phyloP scores from a whole-genome alignment of 1,284 basidiomycete genomes.

The Afroboletus lepidellus region DNA sequence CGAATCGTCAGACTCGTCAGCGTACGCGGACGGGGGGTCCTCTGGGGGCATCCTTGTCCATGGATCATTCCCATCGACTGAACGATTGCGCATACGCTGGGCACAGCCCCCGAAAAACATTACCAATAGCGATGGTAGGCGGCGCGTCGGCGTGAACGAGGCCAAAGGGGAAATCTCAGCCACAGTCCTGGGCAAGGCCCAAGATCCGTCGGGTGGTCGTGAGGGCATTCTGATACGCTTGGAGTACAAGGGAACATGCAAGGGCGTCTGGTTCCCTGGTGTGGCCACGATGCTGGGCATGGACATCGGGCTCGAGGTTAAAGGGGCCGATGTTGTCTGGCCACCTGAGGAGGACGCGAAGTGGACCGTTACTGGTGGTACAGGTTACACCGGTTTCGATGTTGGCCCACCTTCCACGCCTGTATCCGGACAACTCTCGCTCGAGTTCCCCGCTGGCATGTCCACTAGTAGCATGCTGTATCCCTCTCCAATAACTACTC shows the following conservation, averaged over 20 bases:
- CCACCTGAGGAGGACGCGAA: constrained; percentile 44
- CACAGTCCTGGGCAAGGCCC: constrained; percentile 49
- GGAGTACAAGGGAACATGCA: constrained; percentile 70
- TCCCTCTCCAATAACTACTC: constrained; percentile 32
- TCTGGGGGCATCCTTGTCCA: constrained; percentile 65
- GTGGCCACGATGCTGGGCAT: constrained; percentile 78
- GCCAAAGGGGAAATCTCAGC: constrained; percentile 66
- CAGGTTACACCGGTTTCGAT: constrained; percentile 69
- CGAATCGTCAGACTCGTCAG: constrained; percentile 73
- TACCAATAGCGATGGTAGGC: constrained; percentile 49
- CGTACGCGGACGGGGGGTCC: constrained; percentile 45
- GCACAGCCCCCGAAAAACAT: constrained; percentile 59
- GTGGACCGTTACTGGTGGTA: constrained; percentile 63
- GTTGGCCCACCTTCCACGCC: constrained; percentile 40
- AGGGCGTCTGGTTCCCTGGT: constrained; percentile 75
- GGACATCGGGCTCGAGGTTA: constrained; percentile 67
- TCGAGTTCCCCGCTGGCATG: constrained; percentile 41
- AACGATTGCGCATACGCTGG: constrained; percentile 73
- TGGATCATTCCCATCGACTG: constrained; percentile 75
- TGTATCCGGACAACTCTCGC: constrained; percentile 45
- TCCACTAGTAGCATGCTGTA: constrained; percentile 25
- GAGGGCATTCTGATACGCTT: constrained; percentile 68
- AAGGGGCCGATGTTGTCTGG: constrained; percentile 68
- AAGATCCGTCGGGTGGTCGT: constrained; percentile 36
- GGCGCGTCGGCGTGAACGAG: constrained; percentile 64